Evolutionary conservation across 495 filamentous ascomycete genomes (phyloP), one percentile per base, ranked within the genome.

Genomic region (Daldinia concentrica): DNA sequence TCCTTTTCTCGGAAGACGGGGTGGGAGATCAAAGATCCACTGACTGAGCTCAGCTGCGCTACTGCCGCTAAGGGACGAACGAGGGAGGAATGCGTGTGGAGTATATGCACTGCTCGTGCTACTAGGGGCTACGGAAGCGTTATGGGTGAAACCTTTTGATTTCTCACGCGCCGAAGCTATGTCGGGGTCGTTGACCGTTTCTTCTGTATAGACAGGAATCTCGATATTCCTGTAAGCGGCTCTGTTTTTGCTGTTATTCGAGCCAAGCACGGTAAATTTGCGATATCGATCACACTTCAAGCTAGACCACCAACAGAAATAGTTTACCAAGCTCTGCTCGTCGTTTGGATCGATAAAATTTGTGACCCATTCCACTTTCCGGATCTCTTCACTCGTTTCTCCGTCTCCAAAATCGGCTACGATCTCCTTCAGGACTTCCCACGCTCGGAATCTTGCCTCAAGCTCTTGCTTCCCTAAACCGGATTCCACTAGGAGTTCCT

Each of bases 221-320:
- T 72, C 66, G 7, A 84, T 65, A 7, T 54, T 54, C 24, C 79
- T 78, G 59, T 82, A 80, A 0, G 78, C 79, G 27, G 71, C 76
- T 52, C 55, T 72, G 4, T 69, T 75, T 22, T 63, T 81, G 1
- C 14, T 58, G 12, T 62, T 54, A 60, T 74, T 77, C 1, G 82
- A 83, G 11, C 85, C 84, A 14, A 87, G 66, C 11, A 87, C 82
- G 30, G 78, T 72, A 39, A 86, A 85, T 68, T 79, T 82, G 17
- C 82, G 80, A 62, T 79, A 86, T 55, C 75, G 78, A 58, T 86
- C 83, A 7, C 82, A 71, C 32, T 83, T 80, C 62, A 76, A 4
- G 17, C 69, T 77, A n/a, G 84, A 76, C 86, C 86, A 88, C 77
- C 79, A 84, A 17, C 84, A 85, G 61, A 85, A 87, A 82, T 82